Conservation (phyloP, 345 rosid species). For the Eucalyptus decipiens region DNA sequence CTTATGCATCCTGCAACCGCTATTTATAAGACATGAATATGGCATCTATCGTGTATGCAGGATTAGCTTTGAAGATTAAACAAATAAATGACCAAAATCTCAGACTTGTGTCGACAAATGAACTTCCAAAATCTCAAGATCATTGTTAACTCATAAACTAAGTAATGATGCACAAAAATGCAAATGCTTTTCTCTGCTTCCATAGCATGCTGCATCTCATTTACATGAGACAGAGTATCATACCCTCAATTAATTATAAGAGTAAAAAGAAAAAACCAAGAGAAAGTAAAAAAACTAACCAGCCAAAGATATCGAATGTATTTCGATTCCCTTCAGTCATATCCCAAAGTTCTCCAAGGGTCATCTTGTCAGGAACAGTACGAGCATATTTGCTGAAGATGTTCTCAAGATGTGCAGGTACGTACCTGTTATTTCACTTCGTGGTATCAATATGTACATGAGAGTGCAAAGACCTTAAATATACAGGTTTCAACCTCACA, state of each 20-base stretch:
- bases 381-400: conserved; percentile 70
- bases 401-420: conserved; percentile 48
- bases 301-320: conserved; percentile 53
- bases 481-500: background rate
- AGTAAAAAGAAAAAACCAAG: background rate
- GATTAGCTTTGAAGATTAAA: background rate
- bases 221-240: background rate
- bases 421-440: conserved; percentile 16
- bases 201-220: background rate
- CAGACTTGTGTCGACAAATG: background rate
- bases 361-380: conserved; percentile 49
- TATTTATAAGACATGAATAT: background rate
- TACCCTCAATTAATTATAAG: background rate
- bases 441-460: background rate
- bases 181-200: background rate
- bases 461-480: background rate
- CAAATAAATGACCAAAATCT: background rate
- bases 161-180: background rate
- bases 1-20: background rate
- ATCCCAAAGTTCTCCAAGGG: conserved; percentile 57
- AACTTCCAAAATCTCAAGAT: background rate
- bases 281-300: conserved; percentile 9
- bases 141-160: background rate
- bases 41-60: background rate
- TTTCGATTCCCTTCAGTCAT: conserved; percentile 64